These are phyloP conservation scores for Ramaria sp. DNA, from an alignment of 768 basidiomycete species.

Conservation along the genomic window DNA sequence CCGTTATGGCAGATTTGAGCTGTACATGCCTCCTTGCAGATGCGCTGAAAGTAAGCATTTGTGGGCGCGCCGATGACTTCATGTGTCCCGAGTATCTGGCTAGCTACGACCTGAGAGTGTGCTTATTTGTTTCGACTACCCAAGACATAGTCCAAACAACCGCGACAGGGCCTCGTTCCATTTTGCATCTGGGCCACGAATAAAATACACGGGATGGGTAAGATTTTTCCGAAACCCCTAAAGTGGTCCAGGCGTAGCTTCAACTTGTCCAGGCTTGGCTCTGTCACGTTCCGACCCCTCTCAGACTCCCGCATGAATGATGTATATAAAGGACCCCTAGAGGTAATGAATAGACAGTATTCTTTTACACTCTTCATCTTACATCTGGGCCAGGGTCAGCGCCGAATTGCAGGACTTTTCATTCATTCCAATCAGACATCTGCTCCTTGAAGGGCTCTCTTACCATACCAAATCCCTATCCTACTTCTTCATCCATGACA, in stretches of 20 bases:
- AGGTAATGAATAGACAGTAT: not conserved
- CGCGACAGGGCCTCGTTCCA: not conserved
- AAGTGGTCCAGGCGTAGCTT: not conserved
- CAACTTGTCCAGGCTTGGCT: not conserved
- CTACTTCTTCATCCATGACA: not conserved
- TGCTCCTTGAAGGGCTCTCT: not conserved
- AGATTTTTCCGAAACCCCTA: not conserved
- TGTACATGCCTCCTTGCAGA: not conserved
- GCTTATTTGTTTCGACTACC: not conserved
- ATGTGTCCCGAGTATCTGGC: no score
- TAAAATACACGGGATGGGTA: not conserved
- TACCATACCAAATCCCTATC: not conserved
- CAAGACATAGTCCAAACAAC: not conserved
- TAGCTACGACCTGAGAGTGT: no score
- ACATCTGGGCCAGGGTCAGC: not conserved
- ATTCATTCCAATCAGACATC: not conserved
- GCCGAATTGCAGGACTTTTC: not conserved
- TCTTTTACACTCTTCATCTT: not conserved
- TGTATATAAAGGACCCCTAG: not conserved
- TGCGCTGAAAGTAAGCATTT: not conserved
- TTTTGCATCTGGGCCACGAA: not conserved
- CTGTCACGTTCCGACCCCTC: not conserved
- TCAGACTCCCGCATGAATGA: not conserved
- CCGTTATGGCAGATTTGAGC: not conserved
- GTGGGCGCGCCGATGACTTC: not conserved